Conservation (phyloP, 495 filamentous ascomycete genomes). For the Diplogelasinospora grovesii region DNA sequence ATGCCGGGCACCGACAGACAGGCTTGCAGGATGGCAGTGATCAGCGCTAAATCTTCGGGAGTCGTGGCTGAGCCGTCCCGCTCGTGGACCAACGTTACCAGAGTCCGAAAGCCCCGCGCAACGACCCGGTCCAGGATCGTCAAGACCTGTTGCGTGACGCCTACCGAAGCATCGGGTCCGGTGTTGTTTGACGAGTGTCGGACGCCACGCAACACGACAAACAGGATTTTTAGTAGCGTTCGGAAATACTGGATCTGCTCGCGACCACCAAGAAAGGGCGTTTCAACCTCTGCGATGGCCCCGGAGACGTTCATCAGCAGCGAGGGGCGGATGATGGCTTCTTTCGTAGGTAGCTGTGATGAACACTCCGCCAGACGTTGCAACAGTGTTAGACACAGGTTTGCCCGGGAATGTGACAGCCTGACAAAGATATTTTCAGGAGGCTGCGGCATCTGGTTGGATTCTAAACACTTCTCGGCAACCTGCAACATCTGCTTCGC, state of each 20-base stretch:
- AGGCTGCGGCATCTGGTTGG: conserved; percentile 58
- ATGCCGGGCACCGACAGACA: conserved; percentile 67
- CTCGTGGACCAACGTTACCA: conserved; percentile 69
- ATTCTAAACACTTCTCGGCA: conserved; percentile 62
- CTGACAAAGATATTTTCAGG: conserved; percentile 67
- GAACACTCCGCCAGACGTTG: conserved; percentile 67
- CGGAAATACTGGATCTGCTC: conserved; percentile 69
- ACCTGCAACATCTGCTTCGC: conserved; percentile 58
- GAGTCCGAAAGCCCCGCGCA: conserved; percentile 69
- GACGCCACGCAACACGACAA: conserved; percentile 64
- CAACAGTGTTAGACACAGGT: conserved; percentile 68
- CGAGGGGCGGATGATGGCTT: conserved; percentile 52
- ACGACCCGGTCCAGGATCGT: conserved; percentile 72
- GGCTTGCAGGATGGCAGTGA: conserved; percentile 84
- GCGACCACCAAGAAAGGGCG: conserved; percentile 58
- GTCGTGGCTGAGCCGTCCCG: conserved; percentile 36
- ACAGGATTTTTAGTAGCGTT: conserved; percentile 75
- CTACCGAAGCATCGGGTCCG: conserved; percentile 22
- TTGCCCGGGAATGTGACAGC: conserved; percentile 62
- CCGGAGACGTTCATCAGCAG: conserved; percentile 63
- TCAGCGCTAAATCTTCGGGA: conserved; percentile 70
- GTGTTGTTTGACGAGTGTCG: conserved; percentile 19
- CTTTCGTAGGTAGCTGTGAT: conserved; percentile 50
- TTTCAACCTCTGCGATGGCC: conserved; percentile 54
- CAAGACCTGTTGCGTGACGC: conserved; percentile 50